These are phyloP conservation scores for Globisporangium barbulae DNA, from an alignment of 352 stramenopile species.

Conservation along the genomic window DNA sequence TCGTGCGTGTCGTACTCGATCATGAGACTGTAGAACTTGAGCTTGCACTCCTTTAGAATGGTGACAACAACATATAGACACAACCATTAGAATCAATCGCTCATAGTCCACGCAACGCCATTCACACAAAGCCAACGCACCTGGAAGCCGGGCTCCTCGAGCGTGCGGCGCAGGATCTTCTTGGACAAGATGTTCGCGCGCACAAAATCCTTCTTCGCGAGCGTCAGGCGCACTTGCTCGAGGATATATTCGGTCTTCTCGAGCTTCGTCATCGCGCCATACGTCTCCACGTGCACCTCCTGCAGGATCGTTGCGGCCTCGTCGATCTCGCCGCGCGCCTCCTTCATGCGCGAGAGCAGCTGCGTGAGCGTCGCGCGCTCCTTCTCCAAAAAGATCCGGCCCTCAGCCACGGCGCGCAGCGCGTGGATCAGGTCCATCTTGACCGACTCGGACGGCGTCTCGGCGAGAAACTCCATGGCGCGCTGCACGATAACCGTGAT, in stretches of 20 bases:
- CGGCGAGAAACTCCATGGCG: constrained; percentile 76
- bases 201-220: constrained; percentile 97
- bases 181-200: constrained; percentile 95
- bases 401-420: constrained; percentile 93
- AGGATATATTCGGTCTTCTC: constrained; percentile 99
- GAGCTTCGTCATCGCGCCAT: constrained; percentile 96
- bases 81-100: not conserved
- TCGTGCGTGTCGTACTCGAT: constrained; percentile 96
- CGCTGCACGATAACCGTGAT: constrained; percentile 84
- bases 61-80: not conserved
- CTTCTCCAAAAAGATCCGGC: constrained; percentile 98
- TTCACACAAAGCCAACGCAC: not conserved
- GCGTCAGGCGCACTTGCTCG: constrained; percentile 96
- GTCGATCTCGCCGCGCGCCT: constrained; percentile 90
- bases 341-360: constrained; percentile 91
- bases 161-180: constrained; percentile 94
- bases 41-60: constrained; percentile 83
- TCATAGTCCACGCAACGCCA: not conserved
- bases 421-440: constrained; percentile 93
- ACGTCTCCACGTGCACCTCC: constrained; percentile 98
- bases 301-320: constrained; percentile 94
- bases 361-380: constrained; percentile 93
- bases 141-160: constrained; percentile 94
- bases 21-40: constrained; percentile 96
- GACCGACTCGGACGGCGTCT: constrained; percentile 78